Percentiles rank a stretch among this genome's conserved stretches.
These are phyloP conservation scores for Chlamydomonas sphaeroides DNA, from an alignment of 139 green algal species.

Conservation along the genomic window DNA sequence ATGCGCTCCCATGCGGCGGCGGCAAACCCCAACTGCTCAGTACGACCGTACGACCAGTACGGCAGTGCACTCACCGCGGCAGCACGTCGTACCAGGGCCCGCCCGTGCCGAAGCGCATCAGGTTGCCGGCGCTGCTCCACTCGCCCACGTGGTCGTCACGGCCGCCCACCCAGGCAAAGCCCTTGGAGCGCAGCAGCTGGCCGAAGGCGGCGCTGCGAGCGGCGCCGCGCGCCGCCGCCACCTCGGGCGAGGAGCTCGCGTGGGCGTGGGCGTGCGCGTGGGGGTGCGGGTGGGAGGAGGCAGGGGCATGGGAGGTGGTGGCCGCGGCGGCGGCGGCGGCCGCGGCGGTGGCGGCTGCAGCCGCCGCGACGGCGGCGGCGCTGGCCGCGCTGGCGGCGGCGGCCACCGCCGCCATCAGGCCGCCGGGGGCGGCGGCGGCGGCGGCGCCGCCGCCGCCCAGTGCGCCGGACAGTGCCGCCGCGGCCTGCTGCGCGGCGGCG, in stretches of 20 bases:
- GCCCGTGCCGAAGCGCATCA: slow-evolving; percentile 70
- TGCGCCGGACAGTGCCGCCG: neutral
- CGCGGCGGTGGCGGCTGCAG: neutral
- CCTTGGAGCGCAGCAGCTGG: slow-evolving; percentile 77
- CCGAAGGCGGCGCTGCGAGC: slow-evolving; percentile 11
- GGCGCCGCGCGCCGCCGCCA: slow-evolving; percentile 10
- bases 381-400: neutral
- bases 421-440: too few relatives aligned
- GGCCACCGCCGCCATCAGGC: neutral
- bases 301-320: neutral
- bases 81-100: slow-evolving; percentile 80
- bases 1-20: too few relatives aligned
- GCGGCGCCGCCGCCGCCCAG: neutral
- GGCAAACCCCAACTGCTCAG: too few relatives aligned
- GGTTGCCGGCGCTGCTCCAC: slow-evolving; percentile 73
- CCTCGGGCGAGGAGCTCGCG: too few relatives aligned
- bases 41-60: too few relatives aligned
- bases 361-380: neutral
- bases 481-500: slow-evolving; percentile 6
- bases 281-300: neutral
- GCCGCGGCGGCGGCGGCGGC: neutral
- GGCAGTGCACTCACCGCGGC: too few relatives aligned
- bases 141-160: slow-evolving; percentile 69
- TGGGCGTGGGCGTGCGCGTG: neutral
- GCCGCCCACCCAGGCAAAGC: slow-evolving; percentile 77